Percentiles rank a stretch among this genome's conserved stretches.
These are phyloP conservation scores for Heliocybe sulcata DNA, from an alignment of 1,284 basidiomycete genomes.

Conservation along the genomic window DNA sequence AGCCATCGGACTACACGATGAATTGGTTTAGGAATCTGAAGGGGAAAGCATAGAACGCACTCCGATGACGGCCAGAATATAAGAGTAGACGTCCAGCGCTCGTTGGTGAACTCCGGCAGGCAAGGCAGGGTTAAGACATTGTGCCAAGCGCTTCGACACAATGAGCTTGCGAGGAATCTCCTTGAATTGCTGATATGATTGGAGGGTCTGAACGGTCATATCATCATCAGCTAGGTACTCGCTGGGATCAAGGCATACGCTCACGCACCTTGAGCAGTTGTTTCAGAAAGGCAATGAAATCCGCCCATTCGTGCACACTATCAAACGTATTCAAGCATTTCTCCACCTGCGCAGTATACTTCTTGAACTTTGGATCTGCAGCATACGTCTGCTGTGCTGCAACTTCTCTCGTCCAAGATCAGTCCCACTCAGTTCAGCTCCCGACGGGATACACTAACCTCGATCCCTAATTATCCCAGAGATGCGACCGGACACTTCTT, in stretches of 20 bases:
- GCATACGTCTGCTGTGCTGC: slow-evolving; percentile 36
- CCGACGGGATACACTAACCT: background rate
- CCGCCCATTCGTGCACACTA: slow-evolving; percentile 98
- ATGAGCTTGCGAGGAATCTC: slow-evolving; percentile 94
- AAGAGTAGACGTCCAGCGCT: slow-evolving; percentile 91
- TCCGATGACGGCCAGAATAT: slow-evolving; percentile 87
- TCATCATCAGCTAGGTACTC: background rate
- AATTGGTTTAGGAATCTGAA: background rate
- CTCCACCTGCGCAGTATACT: slow-evolving; percentile 89
- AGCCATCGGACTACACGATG: slow-evolving; percentile 66
- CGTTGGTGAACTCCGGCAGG: slow-evolving; percentile 96
- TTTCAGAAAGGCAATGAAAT: slow-evolving; percentile 97
- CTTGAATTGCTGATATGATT: slow-evolving; percentile 87
- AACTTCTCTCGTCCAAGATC: background rate
- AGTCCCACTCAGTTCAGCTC: background rate
- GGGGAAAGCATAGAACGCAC: slow-evolving; percentile 36
- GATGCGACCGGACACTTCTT: background rate
- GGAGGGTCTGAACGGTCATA: slow-evolving; percentile 62
- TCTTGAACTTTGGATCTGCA: slow-evolving; percentile 93
- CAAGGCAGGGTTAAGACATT: slow-evolving; percentile 95
- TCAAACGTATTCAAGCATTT: slow-evolving; percentile 91
- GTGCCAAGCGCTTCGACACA: slow-evolving; percentile 91
- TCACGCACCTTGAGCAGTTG: slow-evolving; percentile 82
- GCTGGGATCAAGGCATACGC: background rate
- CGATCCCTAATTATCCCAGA: background rate